Base-by-base conservation (phyloP, 2,329 filamentous ascomycete species). In the Cucurbitaria berberidis region DNA sequence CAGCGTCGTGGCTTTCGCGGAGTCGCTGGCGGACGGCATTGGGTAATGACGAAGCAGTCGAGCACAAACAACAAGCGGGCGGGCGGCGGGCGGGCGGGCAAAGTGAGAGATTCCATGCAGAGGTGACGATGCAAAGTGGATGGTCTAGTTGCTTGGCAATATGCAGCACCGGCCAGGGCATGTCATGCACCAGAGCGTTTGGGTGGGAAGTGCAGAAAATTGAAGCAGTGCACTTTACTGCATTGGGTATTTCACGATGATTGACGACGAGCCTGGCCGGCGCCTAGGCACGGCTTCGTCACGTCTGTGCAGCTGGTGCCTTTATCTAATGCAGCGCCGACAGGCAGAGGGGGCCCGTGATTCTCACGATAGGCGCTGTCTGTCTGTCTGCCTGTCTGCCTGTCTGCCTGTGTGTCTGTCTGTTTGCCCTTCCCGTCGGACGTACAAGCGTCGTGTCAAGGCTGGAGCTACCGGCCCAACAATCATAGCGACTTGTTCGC, bases 221-320 rank as follows among this genome's bases (percentile, higher is more conserved):
- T 64, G 62, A 67, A 57, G 62, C 45, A 53, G 51, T 30, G 38
- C 38, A 54, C 69, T 69, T 69, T 67, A 58, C 66, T 60, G 43
- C 27, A 66, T 62, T 53, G 61, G 66, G 70, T 64, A 68, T 62
- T 72, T 66, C 69, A 73, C 70, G 70, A 72, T 69, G 60, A 53
- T 61, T 53, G 46, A 46, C 48, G 48, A 45, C 42, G 56, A 64
- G 44, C 47, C 57, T 57, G 62, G 53, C 61, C 51, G 51, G 62
- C 58, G 61, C 59, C 62, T 63, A 64, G 62, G 64, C 64, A 60
- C 52, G 54, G 50, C 46, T 56, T 58, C 38, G 40, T n/a, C n/a
- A n/a, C n/a, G n/a, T 51, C 55, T 60, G 62, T 54, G 51, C 51
- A 53, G 53, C 44, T 45, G 32, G 47, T 53, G 53, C 35, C 45